Evolutionary conservation across 768 basidiomycete species (phyloP).

Genomic region (Dioszegia aurantiaca): DNA sequence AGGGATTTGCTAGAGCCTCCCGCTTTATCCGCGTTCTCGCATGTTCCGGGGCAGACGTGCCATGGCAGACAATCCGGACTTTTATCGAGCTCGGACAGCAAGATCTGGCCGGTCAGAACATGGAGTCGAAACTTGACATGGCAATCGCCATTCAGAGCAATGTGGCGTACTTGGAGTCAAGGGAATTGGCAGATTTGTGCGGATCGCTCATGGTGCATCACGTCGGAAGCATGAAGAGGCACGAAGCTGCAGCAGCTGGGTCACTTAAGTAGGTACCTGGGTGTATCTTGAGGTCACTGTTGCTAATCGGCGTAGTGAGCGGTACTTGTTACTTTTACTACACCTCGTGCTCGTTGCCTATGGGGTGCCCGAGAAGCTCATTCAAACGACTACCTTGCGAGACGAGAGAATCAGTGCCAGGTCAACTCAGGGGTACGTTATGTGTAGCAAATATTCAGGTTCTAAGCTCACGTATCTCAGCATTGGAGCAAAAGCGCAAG

Average conservation of each 20-base stretch:
- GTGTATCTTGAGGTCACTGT: background rate
- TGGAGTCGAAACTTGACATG: constrained; percentile 28
- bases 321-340: constrained; percentile 19
- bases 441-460: too few relatives aligned
- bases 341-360: constrained; percentile 25
- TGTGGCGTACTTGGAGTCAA: constrained; percentile 16
- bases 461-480: background rate
- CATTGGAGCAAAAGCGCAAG: constrained; percentile 5
- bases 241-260: background rate
- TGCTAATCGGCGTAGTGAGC: constrained; percentile 7
- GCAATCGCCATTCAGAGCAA: constrained; percentile 35
- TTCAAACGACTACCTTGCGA: constrained; percentile 11
- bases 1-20: constrained; percentile 27
- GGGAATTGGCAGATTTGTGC: constrained; percentile 22
- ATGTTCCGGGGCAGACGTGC: constrained; percentile 37
- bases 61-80: constrained; percentile 23
- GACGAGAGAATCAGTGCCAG: background rate
- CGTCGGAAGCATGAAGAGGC: background rate
- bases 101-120: background rate
- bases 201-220: background rate
- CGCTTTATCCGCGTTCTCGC: constrained; percentile 39
- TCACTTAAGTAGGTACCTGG: background rate
- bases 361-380: constrained; percentile 23
- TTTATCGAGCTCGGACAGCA: constrained; percentile 16
- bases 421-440: too few relatives aligned